phyloP scores from a whole-genome alignment of 73 alveolate species.

The Chromera velia region DNA sequence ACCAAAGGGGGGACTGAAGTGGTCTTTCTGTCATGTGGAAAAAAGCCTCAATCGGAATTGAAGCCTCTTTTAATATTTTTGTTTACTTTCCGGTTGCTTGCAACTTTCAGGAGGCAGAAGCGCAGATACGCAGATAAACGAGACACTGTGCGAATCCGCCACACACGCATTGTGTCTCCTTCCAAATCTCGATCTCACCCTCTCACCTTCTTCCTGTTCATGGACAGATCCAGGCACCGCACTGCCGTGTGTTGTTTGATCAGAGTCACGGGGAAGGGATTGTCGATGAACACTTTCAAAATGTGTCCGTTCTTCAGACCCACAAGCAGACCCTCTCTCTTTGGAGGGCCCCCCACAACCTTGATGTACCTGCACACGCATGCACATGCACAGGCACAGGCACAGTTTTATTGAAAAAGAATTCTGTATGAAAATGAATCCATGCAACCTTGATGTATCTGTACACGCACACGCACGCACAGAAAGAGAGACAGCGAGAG shows the following conservation, averaged over 20 bases:
- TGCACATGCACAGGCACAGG: not conserved
- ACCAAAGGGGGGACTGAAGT: too few relatives aligned
- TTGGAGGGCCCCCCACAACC: constrained; percentile 92
- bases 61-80: too few relatives aligned
- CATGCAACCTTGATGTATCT: not conserved
- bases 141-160: too few relatives aligned
- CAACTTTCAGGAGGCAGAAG: too few relatives aligned
- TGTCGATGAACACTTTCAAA: constrained; percentile 82
- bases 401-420: not conserved
- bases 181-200: too few relatives aligned
- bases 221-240: constrained; percentile 34
- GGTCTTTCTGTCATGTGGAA: too few relatives aligned
- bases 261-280: constrained; percentile 90
- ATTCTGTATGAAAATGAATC: not conserved
- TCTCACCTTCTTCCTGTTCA: not conserved
- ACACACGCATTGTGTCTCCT: too few relatives aligned
- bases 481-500: too few relatives aligned
- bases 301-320: constrained; percentile 70
- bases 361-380: constrained; percentile 56
- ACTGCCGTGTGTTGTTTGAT: constrained; percentile 65
- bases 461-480: too few relatives aligned
- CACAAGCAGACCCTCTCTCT: constrained; percentile 87
- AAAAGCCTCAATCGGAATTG: too few relatives aligned
- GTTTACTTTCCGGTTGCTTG: too few relatives aligned
- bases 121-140: too few relatives aligned